Base-by-base conservation (phyloP, 768 basidiomycete species). In the Tephrocybe sp. region DNA sequence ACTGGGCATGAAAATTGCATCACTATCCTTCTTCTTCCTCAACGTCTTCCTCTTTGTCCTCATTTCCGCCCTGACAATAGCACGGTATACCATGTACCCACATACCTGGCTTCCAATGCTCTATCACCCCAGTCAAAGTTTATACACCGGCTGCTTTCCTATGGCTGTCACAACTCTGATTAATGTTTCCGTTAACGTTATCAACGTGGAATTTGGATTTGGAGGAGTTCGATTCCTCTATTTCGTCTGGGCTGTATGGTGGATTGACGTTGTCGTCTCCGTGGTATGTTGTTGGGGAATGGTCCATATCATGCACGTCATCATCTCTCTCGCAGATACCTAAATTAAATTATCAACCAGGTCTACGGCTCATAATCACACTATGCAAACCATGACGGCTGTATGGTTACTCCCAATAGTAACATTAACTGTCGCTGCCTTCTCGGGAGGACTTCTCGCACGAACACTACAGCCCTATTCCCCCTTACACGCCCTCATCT, bases 351-450 rank as follows among this genome's bases (percentile, higher is more conserved):
- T 16, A 24, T 31, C 15, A 15, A 5, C 0, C 49, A 77, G 76
- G 87, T 79, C 82, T 64, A 79, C 65, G 63, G 72, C 31, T 59
- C 77, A 90, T 16, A 68, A 70, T 5, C 84, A 89, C 59, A 65
- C 80, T 0, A 58, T 84, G 5, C 69, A 77, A 35, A 60, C 68
- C 1, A 78, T 89, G 76, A 82, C 82, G 0, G 68, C 83, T 19
- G 63, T 74, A 16, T 91, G 89, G 88, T 70, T 91, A 7, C 81
- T 92, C 26, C 90, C 90, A 0, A 78, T 89, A 9, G 84, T 92
- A 4, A 80, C 89, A 0, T 73, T 86, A 12, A 77, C 87, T 36
- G 89, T 92, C 60, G 80, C 79, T 1, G 75, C 86, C 1, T 84
- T 89, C 1, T 72, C 82, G 0, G 89, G 89, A 1, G 84, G 77